Evolutionary conservation across 805 yeast genomes (phyloP).

Genomic region (Metschnikowia aberdeeniae): DNA sequence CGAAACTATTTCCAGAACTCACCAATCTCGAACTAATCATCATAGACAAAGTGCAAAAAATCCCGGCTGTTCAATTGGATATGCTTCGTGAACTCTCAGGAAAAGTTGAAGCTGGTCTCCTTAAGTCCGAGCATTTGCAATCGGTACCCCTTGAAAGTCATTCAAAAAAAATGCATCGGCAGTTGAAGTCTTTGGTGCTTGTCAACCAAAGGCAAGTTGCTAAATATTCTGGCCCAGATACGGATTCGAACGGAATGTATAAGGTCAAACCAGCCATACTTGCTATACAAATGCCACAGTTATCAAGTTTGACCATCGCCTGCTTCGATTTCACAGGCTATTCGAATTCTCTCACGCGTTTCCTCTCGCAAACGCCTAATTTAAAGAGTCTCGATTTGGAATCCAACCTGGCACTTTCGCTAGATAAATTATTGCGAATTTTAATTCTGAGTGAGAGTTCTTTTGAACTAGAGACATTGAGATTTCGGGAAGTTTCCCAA

Average conservation of each 20-base stretch:
- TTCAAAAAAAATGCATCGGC: neutral
- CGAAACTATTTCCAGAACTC: conserved; percentile 21
- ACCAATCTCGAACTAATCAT: conserved; percentile 17
- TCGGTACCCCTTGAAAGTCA: neutral
- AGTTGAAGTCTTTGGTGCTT: neutral
- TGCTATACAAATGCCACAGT: neutral
- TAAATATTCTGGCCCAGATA: neutral
- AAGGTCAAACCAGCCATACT: conserved; percentile 1
- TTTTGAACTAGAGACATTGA: conserved; percentile 23
- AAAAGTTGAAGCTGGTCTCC: neutral
- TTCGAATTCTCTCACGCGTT: conserved; percentile 23
- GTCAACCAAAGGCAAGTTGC: neutral
- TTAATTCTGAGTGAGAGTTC: conserved; percentile 26
- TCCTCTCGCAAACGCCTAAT: conserved; percentile 18
- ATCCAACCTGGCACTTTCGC: conserved; percentile 27
- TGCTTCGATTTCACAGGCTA: conserved; percentile 27
- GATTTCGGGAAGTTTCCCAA: conserved; percentile 28
- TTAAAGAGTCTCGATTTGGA: conserved; percentile 28
- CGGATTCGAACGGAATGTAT: conserved; percentile 1
- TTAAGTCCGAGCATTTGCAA: neutral
- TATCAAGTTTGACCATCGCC: conserved; percentile 14
- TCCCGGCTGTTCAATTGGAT: neutral
- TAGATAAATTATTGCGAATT: conserved; percentile 26
- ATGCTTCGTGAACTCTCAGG: neutral
- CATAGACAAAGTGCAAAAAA: neutral